These are phyloP conservation scores for Scheffersomyces quercinus DNA, from an alignment of 1,139 yeast species.

Conservation along the genomic window DNA sequence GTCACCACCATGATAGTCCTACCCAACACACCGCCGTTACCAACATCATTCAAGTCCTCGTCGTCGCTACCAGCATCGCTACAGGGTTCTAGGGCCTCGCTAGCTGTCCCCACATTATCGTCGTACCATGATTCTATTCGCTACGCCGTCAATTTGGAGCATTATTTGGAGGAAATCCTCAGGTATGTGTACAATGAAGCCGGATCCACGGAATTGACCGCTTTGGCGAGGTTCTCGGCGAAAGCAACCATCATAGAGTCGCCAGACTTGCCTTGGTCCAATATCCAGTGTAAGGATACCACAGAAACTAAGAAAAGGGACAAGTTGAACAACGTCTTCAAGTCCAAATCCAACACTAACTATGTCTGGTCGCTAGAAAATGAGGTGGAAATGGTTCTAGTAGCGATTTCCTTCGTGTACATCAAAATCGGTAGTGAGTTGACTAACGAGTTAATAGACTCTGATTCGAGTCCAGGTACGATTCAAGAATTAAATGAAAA, in stretches of 20 bases:
- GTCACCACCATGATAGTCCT: conserved; percentile 13
- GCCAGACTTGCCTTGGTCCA: conserved; percentile 18
- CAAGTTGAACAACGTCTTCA: background rate
- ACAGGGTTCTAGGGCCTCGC: conserved; percentile 7
- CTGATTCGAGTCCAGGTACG: conserved; percentile 11
- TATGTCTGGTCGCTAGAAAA: conserved; percentile 29
- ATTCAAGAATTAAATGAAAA: conserved; percentile 20
- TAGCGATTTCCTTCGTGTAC: conserved; percentile 31
- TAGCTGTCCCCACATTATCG: conserved; percentile 4
- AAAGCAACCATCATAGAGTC: background rate
- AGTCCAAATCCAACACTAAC: background rate
- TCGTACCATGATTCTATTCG: conserved; percentile 29
- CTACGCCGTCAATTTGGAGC: conserved; percentile 33
- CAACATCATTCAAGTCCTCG: conserved; percentile 3
- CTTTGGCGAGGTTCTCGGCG: background rate
- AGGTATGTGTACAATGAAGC: conserved; percentile 7
- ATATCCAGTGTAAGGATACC: conserved; percentile 1
- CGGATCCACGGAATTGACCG: conserved; percentile 1
- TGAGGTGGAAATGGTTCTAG: conserved; percentile 29
- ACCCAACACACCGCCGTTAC: conserved; percentile 17
- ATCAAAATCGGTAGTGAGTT: conserved; percentile 38
- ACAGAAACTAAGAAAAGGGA: conserved; percentile 1
- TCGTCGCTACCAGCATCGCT: conserved; percentile 1
- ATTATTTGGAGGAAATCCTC: conserved; percentile 31
- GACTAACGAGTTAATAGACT: conserved; percentile 36